A percentile compares a stretch with the other conserved stretches of the same genome.
phyloP scores from a whole-genome alignment of 768 basidiomycete genomes.

The Pseudohyphozyma bogoriensis region DNA sequence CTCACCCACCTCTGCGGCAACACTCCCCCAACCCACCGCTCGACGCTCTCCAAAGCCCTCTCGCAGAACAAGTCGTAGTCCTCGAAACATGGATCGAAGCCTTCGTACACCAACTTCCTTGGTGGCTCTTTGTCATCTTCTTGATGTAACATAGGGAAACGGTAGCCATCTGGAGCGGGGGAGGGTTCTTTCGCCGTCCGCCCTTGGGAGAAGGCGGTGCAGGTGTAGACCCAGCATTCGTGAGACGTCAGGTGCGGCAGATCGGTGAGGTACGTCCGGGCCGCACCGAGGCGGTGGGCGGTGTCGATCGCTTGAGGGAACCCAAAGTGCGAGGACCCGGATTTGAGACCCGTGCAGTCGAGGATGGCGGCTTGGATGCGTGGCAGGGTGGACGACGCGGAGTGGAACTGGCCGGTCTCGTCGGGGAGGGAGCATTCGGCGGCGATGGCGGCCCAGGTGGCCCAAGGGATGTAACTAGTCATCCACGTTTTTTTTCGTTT shows the following conservation, averaged over 20 bases:
- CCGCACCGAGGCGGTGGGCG: slow-evolving; percentile 4
- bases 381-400: neutral
- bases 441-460: slow-evolving; percentile 1
- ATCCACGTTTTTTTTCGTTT: neutral
- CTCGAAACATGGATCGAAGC: neutral
- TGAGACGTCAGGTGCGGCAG: slow-evolving; percentile 12
- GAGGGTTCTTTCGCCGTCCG: neutral
- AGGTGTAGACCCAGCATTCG: neutral
- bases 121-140: neutral
- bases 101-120: neutral
- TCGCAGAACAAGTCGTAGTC: slow-evolving; percentile 7
- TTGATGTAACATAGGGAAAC: neutral
- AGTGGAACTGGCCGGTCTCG: neutral
- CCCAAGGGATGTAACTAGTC: slow-evolving; percentile 16
- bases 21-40: slow-evolving; percentile 12
- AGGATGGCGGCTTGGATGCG: slow-evolving; percentile 14
- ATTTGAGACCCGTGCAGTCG: neutral
- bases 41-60: slow-evolving; percentile 15
- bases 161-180: neutral
- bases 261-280: slow-evolving; percentile 17
- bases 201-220: neutral
- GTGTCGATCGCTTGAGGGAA: slow-evolving; percentile 17
- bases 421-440: slow-evolving; percentile 9
- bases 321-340: slow-evolving; percentile 10
- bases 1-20: slow-evolving; percentile 3